Conservation (phyloP, 495 filamentous ascomycete genomes). For the Sabuloglossum arenarium region DNA sequence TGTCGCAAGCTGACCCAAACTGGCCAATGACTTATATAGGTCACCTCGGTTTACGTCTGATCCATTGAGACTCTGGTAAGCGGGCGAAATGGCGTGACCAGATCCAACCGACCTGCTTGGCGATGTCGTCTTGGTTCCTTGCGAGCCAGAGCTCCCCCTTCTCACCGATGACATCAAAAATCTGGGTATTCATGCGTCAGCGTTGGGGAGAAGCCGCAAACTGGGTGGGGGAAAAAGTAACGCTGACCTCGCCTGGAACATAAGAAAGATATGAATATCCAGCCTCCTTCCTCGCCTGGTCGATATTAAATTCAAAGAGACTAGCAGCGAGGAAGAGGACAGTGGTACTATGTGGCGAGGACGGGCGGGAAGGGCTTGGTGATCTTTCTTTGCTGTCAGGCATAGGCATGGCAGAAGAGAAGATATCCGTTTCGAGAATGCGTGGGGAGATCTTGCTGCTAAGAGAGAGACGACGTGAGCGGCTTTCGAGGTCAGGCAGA, state of each 20-base stretch:
- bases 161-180: conserved; percentile 51
- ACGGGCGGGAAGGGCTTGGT: conserved; percentile 41
- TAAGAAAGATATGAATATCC: conserved; percentile 97
- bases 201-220: conserved; percentile 47
- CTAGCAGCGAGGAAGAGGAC: conserved; percentile 81
- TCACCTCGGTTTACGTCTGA: no score
- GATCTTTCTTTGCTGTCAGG: conserved; percentile 36
- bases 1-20: no score
- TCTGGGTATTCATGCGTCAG: conserved; percentile 6
- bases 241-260: conserved; percentile 59
- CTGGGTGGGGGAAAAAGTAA: conserved; percentile 10
- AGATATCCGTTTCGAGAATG: conserved; percentile 39
- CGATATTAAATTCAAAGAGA: conserved; percentile 91
- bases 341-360: conserved; percentile 25
- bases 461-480: conserved; percentile 34
- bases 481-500: conserved; percentile 25
- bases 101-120: conserved; percentile 80
- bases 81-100: conserved; percentile 91
- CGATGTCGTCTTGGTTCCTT: conserved; percentile 80
- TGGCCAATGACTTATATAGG: no score
- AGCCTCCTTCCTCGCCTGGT: conserved; percentile 69
- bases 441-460: conserved; percentile 42
- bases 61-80: no score
- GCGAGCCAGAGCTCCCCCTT: conserved; percentile 98
- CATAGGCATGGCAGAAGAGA: conserved; percentile 73